phyloP scores from a whole-genome alignment of 1,284 basidiomycete species.

The Schizophyllum commune region DNA sequence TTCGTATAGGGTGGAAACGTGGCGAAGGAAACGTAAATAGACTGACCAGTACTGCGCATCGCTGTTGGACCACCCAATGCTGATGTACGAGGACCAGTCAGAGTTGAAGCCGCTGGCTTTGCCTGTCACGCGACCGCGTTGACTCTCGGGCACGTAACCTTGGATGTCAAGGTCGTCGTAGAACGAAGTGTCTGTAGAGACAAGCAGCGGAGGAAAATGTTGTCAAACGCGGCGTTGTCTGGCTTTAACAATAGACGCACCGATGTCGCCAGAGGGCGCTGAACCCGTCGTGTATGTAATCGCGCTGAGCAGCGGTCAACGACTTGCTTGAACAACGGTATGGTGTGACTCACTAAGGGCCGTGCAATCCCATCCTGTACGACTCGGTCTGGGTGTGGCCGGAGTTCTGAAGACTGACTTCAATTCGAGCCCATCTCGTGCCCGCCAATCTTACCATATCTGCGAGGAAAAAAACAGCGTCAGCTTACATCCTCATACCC shows the following conservation, averaged over 20 bases:
- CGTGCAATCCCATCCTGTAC: constrained; percentile 38
- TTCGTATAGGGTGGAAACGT: neutral
- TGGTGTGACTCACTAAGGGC: constrained; percentile 21
- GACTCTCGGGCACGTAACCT: constrained; percentile 22
- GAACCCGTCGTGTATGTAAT: neutral
- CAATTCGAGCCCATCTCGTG: neutral
- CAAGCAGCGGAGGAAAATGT: neutral
- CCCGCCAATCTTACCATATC: constrained; percentile 17
- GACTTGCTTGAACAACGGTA: neutral
- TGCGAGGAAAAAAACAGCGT: constrained; percentile 2
- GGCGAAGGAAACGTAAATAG: too few relatives aligned
- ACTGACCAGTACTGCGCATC: constrained; percentile 32
- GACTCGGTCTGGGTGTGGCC: constrained; percentile 34
- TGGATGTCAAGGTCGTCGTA: constrained; percentile 24
- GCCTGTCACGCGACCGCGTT: constrained; percentile 29
- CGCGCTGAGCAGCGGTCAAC: constrained; percentile 11
- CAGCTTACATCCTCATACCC: neutral
- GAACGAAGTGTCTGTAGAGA: constrained; percentile 23
- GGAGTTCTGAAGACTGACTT: constrained; percentile 22
- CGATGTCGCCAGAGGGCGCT: neutral
- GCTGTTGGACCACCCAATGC: constrained; percentile 25
- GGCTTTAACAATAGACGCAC: neutral
- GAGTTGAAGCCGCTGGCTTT: constrained; percentile 25
- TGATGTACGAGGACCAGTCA: constrained; percentile 16
- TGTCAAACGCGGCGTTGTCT: neutral